Evolutionary conservation across 441 rosid genomes (phyloP).

Genomic region (Gossypium schwendimanii): DNA sequence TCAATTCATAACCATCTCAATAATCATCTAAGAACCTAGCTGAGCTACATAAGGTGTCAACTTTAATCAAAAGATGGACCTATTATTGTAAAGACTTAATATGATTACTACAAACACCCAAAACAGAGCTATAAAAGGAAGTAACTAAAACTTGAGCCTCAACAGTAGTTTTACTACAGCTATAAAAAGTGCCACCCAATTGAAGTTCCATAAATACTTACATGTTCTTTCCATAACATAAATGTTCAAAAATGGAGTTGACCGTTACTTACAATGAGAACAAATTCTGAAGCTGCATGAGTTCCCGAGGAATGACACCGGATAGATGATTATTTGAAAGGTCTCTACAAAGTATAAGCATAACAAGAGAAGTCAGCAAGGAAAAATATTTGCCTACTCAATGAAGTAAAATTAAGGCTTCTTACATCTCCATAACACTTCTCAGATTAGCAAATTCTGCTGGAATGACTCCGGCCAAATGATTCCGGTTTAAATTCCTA

Average conservation of each 20-base stretch:
- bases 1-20: too few relatives aligned
- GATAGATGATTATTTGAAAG: slow-evolving; percentile 77
- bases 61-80: too few relatives aligned
- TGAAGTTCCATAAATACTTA: not conserved
- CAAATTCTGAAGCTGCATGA: slow-evolving; percentile 70
- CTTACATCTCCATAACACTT: slow-evolving; percentile 91
- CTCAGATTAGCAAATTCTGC: slow-evolving; percentile 82
- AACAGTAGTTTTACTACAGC: too few relatives aligned
- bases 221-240: not conserved
- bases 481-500: slow-evolving; percentile 84
- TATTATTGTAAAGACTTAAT: too few relatives aligned
- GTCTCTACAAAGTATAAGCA: slow-evolving; percentile 50
- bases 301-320: slow-evolving; percentile 75
- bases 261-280: slow-evolving; percentile 49
- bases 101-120: not conserved
- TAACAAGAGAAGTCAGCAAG: slow-evolving; percentile 12
- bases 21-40: too few relatives aligned
- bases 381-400: not conserved
- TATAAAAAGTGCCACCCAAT: too few relatives aligned
- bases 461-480: slow-evolving; percentile 63
- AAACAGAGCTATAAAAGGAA: not conserved
- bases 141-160: not conserved
- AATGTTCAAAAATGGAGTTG: not conserved
- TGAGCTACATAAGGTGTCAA: too few relatives aligned
- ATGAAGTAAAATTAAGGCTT: slow-evolving; percentile 4